Base-by-base conservation (phyloP, 129 eudicot species). In the Gnaphalium uliginosum region DNA sequence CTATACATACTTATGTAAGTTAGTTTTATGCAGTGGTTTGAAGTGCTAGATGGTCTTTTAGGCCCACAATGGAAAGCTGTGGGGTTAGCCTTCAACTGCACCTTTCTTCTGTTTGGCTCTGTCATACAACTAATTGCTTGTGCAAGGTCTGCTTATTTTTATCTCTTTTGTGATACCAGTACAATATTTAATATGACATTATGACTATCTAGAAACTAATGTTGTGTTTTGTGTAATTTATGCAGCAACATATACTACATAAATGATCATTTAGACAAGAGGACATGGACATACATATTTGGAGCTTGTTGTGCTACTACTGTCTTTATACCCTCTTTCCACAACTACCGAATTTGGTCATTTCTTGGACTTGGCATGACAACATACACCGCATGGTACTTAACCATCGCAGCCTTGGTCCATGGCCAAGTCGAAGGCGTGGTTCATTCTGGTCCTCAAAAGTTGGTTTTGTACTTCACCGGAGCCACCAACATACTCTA, bases 261-360 rank as follows among this genome's bases (percentile, higher is more conserved):
- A 57, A 90, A 90, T 66, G 96, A 90, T 68, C 82, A 80, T 24
- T 79, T 90, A 71, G 96, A 89, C 81, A 89, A 89, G 83, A 81
- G 96, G 78, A 89, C 96, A 74, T 89, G 96, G 96, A 89, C 93
- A 2, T 88, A 89, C 74, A 89, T 89, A 64, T 89, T 89, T 68
- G 96, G 96, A 74, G 96, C 96, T 19, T 90, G 96, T 58, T 90
- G 92, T 83, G 96, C 92, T 32, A 89, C 96, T 0, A 87, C 96
- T 8, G 92, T 87, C 57, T 89, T 87, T 76, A 89, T 87, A 84
- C 91, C 96, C 5, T 89, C 96, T 21, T 86, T 86, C 78, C 96
- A 89, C 83, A 87, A 89, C 87, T 89, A 89, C 71, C 81, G 96
- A 79, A 79, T 87, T 76, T 87, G 92, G 96, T 89, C 96, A 17